Base-by-base conservation (phyloP, 2,329 filamentous ascomycete species). In the Colletotrichum musicola region DNA sequence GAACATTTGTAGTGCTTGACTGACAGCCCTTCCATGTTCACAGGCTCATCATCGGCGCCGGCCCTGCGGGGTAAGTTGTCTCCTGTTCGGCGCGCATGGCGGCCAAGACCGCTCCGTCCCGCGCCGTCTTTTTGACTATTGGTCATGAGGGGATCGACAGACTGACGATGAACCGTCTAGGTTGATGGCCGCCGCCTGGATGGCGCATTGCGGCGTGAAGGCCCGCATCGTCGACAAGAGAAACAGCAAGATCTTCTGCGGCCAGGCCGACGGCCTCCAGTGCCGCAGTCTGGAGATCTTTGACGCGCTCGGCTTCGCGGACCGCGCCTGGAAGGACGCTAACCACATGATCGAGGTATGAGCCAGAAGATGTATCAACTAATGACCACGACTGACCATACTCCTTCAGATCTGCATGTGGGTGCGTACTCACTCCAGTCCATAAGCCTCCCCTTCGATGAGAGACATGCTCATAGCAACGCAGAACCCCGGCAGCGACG, bases 261-360 rank as follows among this genome's bases (percentile, higher is more conserved):
- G 83, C 3, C 82, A 85, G 71, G 82, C 83, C 42, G 82, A 85
- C 66, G 82, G 83, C 9, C 77, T 80, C 9, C 89, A 92, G 77
- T 88, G 86, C 71, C 88, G 90, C 1, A 92, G 89, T 0, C 81
- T 93, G 2, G 90, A 94, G 77, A 92, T 93, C n/a, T 88, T 93
- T 63, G 90, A 94, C 72, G 89, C 87, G 57, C 91, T 94, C 72
- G 91, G 88, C 0, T 87, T 94, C 66, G 89, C 83, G 2, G 86
- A 93, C 71, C 81, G 86, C 4, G 86, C 85, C 1, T 89, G 88
- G 86, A 89, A 89, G 55, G 90, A 93, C 72, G 84, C 87, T 13
- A 91, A 91, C 74, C 89, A 89, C 74, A 87, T 92, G 81, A 82
- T 91, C n/a, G 90, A 92, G 80, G 88, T 91, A 64, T 76, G 81